Evolutionary conservation across 345 rosid genomes (phyloP).

Genomic region (Pugionium dolabratum): DNA sequence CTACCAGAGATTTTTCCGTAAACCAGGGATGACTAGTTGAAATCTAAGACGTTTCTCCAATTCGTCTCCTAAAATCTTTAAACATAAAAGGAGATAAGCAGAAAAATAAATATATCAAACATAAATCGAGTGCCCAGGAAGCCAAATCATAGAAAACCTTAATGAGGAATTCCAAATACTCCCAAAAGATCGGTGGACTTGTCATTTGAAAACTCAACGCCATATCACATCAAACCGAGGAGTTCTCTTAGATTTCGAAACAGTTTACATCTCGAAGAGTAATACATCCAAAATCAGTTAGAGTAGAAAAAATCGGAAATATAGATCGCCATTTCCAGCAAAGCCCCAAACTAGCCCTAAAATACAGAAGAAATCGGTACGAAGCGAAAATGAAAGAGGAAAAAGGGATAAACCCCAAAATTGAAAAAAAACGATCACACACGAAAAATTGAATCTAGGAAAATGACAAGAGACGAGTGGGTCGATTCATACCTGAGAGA

Average conservation of each 20-base stretch:
- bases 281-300: background rate
- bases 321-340: constrained; percentile 24
- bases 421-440: constrained; percentile 11
- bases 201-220: constrained; percentile 18
- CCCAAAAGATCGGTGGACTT: constrained; percentile 16
- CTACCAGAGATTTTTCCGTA: background rate
- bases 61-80: background rate
- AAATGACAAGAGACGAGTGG: constrained; percentile 11
- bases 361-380: background rate
- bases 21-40: constrained; percentile 12
- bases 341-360: constrained; percentile 7
- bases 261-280: constrained; percentile 2
- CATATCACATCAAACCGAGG: background rate
- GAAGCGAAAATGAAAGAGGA: background rate
- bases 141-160: background rate
- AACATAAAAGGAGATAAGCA: background rate
- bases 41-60: background rate
- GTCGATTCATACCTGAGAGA: constrained; percentile 25
- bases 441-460: constrained; percentile 5
- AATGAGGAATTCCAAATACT: background rate
- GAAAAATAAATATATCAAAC: background rate
- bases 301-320: constrained; percentile 5
- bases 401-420: constrained; percentile 8
- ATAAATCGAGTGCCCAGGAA: background rate
- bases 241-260: constrained; percentile 1